Conservation (phyloP, 805 yeast genomes). For the Priceomyces fermenticarens region DNA sequence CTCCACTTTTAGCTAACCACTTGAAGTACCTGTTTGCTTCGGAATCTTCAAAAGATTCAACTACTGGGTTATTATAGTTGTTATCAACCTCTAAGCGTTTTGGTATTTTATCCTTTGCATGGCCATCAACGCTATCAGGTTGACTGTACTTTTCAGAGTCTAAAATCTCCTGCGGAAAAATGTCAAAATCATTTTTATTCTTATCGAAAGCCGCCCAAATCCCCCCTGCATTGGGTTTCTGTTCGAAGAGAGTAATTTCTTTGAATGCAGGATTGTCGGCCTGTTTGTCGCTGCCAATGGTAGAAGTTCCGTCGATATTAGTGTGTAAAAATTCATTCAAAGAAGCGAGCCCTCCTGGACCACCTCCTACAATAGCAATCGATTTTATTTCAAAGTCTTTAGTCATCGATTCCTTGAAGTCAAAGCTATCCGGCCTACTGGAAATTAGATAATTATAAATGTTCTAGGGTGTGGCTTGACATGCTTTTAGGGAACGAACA, state of each 20-base stretch:
- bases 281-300: slow-evolving; percentile 14
- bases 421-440: background rate
- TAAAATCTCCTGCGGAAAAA: slow-evolving; percentile 30
- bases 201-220: slow-evolving; percentile 38
- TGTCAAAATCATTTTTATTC: slow-evolving; percentile 16
- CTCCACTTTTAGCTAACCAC: slow-evolving; percentile 32
- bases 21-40: slow-evolving; percentile 25
- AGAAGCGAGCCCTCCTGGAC: slow-evolving; percentile 35
- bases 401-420: slow-evolving; percentile 6
- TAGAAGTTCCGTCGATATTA: slow-evolving; percentile 22
- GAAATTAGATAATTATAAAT: too few relatives aligned
- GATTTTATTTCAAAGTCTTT: slow-evolving; percentile 14
- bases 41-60: background rate
- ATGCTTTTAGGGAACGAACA: too few relatives aligned
- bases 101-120: slow-evolving; percentile 15
- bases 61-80: slow-evolving; percentile 16
- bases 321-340: slow-evolving; percentile 31
- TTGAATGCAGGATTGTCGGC: slow-evolving; percentile 24
- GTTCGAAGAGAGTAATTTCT: slow-evolving; percentile 43
- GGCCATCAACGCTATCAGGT: slow-evolving; percentile 30
- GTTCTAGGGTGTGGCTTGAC: too few relatives aligned
- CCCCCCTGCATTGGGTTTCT: slow-evolving; percentile 41
- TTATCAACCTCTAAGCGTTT: slow-evolving; percentile 5
- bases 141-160: slow-evolving; percentile 27
- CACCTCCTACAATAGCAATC: slow-evolving; percentile 27